Evolutionary conservation across 805 yeast species (phyloP).

Genomic region (Ascoidea asiatica): DNA sequence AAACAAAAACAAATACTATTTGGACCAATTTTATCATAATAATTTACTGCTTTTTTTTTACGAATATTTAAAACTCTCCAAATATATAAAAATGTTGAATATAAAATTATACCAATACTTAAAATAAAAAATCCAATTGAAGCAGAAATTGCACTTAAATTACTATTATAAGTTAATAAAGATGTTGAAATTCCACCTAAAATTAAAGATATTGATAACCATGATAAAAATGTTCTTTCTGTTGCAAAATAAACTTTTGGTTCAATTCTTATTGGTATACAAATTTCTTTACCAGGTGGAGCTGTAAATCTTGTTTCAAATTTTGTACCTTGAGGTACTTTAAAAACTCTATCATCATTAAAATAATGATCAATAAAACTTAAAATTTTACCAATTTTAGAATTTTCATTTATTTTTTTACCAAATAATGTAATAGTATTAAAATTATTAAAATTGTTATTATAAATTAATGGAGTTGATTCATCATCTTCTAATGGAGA

Average conservation of each 20-base stretch:
- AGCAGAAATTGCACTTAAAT: conserved; percentile 57
- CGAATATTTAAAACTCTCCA: conserved; percentile 79
- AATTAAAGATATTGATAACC: conserved; percentile 86
- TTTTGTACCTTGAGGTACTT: conserved; percentile 51
- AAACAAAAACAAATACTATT: conserved; percentile 65
- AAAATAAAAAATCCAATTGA: conserved; percentile 78
- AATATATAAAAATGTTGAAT: conserved; percentile 61
- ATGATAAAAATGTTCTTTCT: conserved; percentile 85
- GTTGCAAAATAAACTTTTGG: conserved; percentile 99
- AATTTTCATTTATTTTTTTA: conserved; percentile 1
- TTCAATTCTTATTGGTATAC: conserved; percentile 92
- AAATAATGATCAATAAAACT: conserved; percentile 32
- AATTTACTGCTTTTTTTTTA: conserved; percentile 66
- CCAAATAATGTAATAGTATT: not conserved
- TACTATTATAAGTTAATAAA: conserved; percentile 72
- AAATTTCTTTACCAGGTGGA: conserved; percentile 80
- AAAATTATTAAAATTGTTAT: too few relatives aligned
- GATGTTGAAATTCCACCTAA: conserved; percentile 84
- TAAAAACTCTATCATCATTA: conserved; percentile 30
- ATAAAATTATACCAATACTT: conserved; percentile 58
- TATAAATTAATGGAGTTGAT: not conserved
- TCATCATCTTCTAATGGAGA: not conserved
- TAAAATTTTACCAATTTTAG: too few relatives aligned
- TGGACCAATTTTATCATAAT: conserved; percentile 85
- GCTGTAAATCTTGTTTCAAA: conserved; percentile 47